Evolutionary conservation across 169 alveolate species (phyloP), one percentile per base, ranked within the genome.

Genomic region (Toxoplasma gondii): DNA sequence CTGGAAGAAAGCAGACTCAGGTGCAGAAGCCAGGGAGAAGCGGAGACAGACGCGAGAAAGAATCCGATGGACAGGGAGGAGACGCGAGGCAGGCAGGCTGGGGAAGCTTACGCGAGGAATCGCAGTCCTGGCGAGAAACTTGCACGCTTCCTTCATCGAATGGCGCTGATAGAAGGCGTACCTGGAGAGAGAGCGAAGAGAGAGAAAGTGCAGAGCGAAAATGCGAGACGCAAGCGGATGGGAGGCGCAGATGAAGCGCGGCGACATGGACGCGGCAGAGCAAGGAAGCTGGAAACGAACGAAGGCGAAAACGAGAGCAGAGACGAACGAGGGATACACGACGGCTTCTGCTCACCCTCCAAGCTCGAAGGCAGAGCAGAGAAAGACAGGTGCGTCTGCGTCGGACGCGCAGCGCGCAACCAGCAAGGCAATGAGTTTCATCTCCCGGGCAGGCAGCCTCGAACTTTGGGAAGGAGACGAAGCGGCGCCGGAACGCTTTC

Each of bases 141-240:
- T 88, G 84, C 69, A 39, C 2, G 81, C 93, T 29, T 88, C 93
- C 58, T 88, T 88, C 38, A 88, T 82, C 16, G 93, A 0, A 64
- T 64, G 43, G 38, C 84, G 83, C 64, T 88, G 93, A 64, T 88
- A 88, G 84, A 88, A 88, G 41, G 93, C 41, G 45, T 88, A 88
- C 67, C 93, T 88, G 41, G 67, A 36, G 93, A 22, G 38, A 44
- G 34, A 86, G 45, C 34, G 7, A 78, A 39, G 22, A 4, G 90
- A 0, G 31, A 22, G 31, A 43, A 17, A 82, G 38, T 1, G 64
- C 58, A 41, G 90, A 19, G 19, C 19, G 7, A 36, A 29, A 81
- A 5, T 9, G 29, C 88, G 53, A 44, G 88, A 12, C 34, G 54
- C 45, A 36, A 81, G 19, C 5, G 53, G 34, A 36, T 17, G 41